Conservation (phyloP, 2,329 filamentous ascomycete species). For the Penicillium sp. region DNA sequence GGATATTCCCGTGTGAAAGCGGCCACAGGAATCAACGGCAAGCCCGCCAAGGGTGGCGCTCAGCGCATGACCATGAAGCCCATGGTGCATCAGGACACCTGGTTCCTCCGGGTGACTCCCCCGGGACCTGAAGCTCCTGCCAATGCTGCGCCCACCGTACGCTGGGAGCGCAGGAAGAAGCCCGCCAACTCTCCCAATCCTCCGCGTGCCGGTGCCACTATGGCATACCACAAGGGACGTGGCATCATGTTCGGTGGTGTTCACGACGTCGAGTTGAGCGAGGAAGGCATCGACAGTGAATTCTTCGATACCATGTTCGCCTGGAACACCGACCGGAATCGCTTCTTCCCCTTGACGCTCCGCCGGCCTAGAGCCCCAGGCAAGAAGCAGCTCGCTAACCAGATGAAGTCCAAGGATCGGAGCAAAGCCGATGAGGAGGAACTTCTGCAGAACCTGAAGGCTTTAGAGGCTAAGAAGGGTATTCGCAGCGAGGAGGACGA, state of each 20-base stretch:
- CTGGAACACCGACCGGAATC: constrained; percentile 90
- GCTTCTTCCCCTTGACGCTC: constrained; percentile 77
- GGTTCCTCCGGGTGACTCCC: constrained; percentile 73
- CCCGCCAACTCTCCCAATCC: constrained; percentile 82
- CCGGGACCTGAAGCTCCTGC: constrained; percentile 60
- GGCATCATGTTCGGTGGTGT: constrained; percentile 92
- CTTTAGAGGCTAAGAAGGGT: constrained; percentile 66
- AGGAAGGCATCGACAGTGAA: constrained; percentile 92
- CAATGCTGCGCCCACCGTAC: constrained; percentile 60
- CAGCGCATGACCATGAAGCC: constrained; percentile 68
- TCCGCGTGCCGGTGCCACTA: constrained; percentile 75
- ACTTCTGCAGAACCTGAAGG: constrained; percentile 73
- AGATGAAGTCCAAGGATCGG: constrained; percentile 52
- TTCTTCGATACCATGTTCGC: constrained; percentile 90
- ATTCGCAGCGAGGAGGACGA: constrained; percentile 47
- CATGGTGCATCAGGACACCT: constrained; percentile 88
- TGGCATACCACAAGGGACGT: constrained; percentile 86
- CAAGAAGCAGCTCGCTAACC: constrained; percentile 47
- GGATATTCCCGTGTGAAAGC: constrained; percentile 88
- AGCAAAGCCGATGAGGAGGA: constrained; percentile 89
- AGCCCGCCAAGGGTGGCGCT: constrained; percentile 52
- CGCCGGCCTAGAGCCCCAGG: constrained; percentile 62
- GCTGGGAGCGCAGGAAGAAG: constrained; percentile 90
- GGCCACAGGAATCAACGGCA: constrained; percentile 48
- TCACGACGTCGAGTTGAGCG: constrained; percentile 80